Evolutionary conservation across 208 protist genomes (phyloP), one percentile per base, ranked within the genome.

Genomic region (Spongospora subterranea): DNA sequence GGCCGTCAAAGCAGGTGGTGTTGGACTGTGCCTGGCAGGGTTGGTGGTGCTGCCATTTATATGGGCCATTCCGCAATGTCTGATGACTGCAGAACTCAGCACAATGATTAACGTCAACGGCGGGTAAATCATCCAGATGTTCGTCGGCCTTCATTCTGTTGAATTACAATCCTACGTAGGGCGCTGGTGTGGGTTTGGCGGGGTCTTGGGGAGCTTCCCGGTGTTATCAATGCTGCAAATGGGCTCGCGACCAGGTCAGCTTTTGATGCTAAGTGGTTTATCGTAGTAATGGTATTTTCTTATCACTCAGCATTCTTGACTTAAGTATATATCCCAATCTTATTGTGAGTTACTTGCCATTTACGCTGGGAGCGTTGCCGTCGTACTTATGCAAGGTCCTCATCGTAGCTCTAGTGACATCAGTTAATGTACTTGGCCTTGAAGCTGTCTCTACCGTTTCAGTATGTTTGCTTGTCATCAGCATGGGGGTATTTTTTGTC

Each of bases 101-200:
- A 65, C 54, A 17, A 65, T 65, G 54, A 65, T 65, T 17, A 32
- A 17, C 29, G 54, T 65, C 54, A 65, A 65, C 54, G 54, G 54
- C 17, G 54, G 54, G 54, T 65, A 65, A 17, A 17, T 17, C 54
- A 32, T 29, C 29, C 20, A 17, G 17, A 29, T 65, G 20, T 17
- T 29, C 54, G 54, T 32, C 54, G 54, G 20, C 54, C 29, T 17
- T 65, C 54, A 17, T 65, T 17, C 54, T 65, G 54, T 29, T 65
- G 54, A 65, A 17, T 65, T 29, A 29, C 54, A 32, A 29, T 65
- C 20, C 54, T 65, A n/a, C 54, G 54, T 32, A 65, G 54, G 17
- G 20, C 54, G 29, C 54, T 65, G 54, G 54, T 65, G 54, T 82
- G 71, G 71, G 71, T 82, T 35, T 82, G 71, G 71, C 6, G 71